Percentiles rank a stretch among this genome's conserved stretches.
phyloP scores from a whole-genome alignment of 2,329 filamentous ascomycete species.

The Pyrenophora teres region DNA sequence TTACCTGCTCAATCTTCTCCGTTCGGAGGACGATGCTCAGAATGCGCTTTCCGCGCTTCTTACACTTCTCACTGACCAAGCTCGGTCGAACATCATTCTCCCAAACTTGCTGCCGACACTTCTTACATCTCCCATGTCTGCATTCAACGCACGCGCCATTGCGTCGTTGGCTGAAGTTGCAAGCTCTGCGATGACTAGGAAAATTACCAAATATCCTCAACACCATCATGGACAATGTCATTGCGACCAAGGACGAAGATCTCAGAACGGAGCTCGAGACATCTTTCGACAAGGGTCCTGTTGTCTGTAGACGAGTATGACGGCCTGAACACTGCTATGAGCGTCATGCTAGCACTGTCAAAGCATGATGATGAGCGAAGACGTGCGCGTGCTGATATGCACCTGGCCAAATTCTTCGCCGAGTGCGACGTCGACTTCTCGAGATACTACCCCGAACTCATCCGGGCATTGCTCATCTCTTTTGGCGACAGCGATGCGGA shows the following conservation, averaged over 20 bases:
- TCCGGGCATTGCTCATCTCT: conserved; percentile 84
- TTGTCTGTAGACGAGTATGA: conserved; percentile 95
- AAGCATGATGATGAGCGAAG: conserved; percentile 92
- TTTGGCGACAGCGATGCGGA: conserved; percentile 85
- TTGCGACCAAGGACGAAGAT: conserved; percentile 74
- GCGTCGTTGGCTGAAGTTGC: conserved; percentile 93
- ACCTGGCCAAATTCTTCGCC: conserved; percentile 85
- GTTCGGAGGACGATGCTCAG: conserved; percentile 83
- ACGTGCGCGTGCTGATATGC: conserved; percentile 75
- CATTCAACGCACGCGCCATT: conserved; percentile 92
- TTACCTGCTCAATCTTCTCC: conserved; percentile 85
- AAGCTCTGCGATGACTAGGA: conserved; percentile 85
- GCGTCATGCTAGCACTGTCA: conserved; percentile 80
- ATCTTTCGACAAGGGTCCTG: conserved; percentile 85
- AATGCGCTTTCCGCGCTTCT: conserved; percentile 91
- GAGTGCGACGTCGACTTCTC: conserved; percentile 85
- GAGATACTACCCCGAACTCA: conserved; percentile 92
- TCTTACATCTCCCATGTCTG: conserved; percentile 84
- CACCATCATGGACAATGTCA: conserved; percentile 89
- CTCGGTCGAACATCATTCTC: conserved; percentile 92
- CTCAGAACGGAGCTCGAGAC: conserved; percentile 73
- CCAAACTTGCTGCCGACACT: conserved; percentile 95
- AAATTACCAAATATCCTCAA: conserved; percentile 89
- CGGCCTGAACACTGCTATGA: conserved; percentile 94
- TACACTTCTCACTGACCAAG: conserved; percentile 90